Evolutionary conservation across 108 stramenopile species (phyloP).

Genomic region (Stephanodiscus minutulus): DNA sequence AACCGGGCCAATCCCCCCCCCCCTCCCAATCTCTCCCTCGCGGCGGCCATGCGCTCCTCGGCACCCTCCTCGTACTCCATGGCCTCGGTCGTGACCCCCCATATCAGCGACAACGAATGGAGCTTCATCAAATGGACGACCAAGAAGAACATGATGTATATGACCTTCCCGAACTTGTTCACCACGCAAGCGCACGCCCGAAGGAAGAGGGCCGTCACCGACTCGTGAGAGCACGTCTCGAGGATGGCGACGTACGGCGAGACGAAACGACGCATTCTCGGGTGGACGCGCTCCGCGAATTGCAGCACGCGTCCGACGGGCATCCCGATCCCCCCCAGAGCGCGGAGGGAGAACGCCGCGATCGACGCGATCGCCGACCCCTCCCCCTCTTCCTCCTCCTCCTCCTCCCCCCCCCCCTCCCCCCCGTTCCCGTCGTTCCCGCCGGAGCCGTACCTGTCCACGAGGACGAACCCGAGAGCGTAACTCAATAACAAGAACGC

Average conservation of each 20-base stretch:
- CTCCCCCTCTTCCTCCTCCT: conserved; percentile 11
- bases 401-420: conserved; percentile 10
- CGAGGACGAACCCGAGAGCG: conserved; percentile 63
- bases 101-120: conserved; percentile 80
- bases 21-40: conserved; percentile 25
- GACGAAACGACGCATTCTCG: conserved; percentile 13
- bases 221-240: conserved; percentile 20
- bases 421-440: conserved; percentile 6
- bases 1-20: too few relatives aligned
- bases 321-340: conserved; percentile 21
- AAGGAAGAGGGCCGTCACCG: conserved; percentile 33
- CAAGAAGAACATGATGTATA: conserved; percentile 86
- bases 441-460: conserved; percentile 27
- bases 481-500: conserved; percentile 67
- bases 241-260: conserved; percentile 8
- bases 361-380: conserved; percentile 21
- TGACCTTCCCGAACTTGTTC: conserved; percentile 53
- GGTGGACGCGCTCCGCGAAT: neutral
- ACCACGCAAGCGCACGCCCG: conserved; percentile 34
- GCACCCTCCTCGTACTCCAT: conserved; percentile 91
- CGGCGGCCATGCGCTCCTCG: conserved; percentile 41
- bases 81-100: conserved; percentile 90
- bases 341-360: conserved; percentile 20
- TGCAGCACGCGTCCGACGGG: conserved; percentile 18
- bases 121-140: conserved; percentile 88